phyloP scores from a whole-genome alignment of 1,139 yeast species.

The Saccharomyces hybrid region DNA sequence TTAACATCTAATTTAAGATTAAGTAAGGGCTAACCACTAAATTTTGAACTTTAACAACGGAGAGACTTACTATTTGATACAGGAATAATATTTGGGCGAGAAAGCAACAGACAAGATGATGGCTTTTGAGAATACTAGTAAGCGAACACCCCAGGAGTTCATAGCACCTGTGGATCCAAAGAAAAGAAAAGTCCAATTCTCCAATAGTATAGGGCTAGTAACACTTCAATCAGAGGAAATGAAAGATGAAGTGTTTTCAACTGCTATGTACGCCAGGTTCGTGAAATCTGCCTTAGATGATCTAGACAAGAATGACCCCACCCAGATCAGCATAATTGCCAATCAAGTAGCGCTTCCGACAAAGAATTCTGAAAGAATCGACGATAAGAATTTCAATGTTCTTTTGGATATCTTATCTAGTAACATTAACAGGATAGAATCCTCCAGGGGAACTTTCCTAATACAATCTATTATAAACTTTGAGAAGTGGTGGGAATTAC shows the following conservation, averaged over 20 bases:
- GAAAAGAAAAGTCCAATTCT: slow-evolving; percentile 30
- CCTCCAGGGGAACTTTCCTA: slow-evolving; percentile 38
- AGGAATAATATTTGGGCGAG: background rate
- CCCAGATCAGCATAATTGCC: slow-evolving; percentile 41
- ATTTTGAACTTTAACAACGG: background rate
- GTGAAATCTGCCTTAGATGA: slow-evolving; percentile 65
- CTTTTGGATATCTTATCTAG: slow-evolving; percentile 42
- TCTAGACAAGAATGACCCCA: slow-evolving; percentile 45
- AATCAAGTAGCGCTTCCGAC: slow-evolving; percentile 39
- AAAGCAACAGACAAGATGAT: slow-evolving; percentile 19
- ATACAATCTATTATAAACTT: slow-evolving; percentile 46
- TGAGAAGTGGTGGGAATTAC: slow-evolving; percentile 50
- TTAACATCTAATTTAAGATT: background rate
- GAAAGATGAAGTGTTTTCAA: slow-evolving; percentile 20
- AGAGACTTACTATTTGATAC: background rate
- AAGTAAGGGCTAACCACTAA: background rate
- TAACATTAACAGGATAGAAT: slow-evolving; percentile 46
- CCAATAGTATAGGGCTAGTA: slow-evolving; percentile 13
- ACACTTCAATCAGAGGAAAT: background rate
- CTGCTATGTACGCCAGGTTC: slow-evolving; percentile 54
- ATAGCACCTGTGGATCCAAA: slow-evolving; percentile 18
- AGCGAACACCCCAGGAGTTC: slow-evolving; percentile 20
- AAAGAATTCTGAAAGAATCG: slow-evolving; percentile 38
- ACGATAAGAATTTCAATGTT: slow-evolving; percentile 37
- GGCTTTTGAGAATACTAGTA: slow-evolving; percentile 27